Evolutionary conservation across 306 rosid species (phyloP).

Genomic region (Mucuna pruriens): DNA sequence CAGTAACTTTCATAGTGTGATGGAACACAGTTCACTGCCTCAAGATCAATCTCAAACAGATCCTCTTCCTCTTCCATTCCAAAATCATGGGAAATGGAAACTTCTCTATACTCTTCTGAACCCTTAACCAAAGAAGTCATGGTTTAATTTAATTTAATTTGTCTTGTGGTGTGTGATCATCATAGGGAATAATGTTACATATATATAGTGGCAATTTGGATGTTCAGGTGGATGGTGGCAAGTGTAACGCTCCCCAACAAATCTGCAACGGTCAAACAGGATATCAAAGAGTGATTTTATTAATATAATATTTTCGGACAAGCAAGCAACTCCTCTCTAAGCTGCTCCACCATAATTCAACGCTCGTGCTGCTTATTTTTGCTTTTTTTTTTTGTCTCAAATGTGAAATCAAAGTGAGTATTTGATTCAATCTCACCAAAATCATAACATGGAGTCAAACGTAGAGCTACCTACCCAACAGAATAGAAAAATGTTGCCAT

Average conservation of each 20-base stretch:
- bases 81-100: constrained; percentile 17
- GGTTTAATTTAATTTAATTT: constrained; percentile 30
- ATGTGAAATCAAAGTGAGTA: neutral
- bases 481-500: constrained; percentile 41
- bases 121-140: constrained; percentile 47
- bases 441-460: constrained; percentile 47
- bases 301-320: neutral
- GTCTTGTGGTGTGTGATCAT: neutral
- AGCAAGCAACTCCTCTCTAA: constrained; percentile 38
- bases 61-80: constrained; percentile 68
- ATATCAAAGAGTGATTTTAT: neutral
- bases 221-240: constrained; percentile 57
- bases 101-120: constrained; percentile 20
- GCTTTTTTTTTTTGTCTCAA: constrained; percentile 11
- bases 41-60: constrained; percentile 69
- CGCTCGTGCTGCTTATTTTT: constrained; percentile 39
- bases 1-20: constrained; percentile 49
- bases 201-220: constrained; percentile 20
- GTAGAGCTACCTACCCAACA: constrained; percentile 66
- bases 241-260: constrained; percentile 78
- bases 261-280: constrained; percentile 36
- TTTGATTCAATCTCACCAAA: constrained; percentile 50
- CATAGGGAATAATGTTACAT: constrained; percentile 1
- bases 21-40: constrained; percentile 50
- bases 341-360: constrained; percentile 52